Percentiles rank a stretch among this genome's conserved stretches.
Evolutionary conservation across 148 eudicot species (phyloP).

Genomic region (Mesembryanthemum crystallinum): DNA sequence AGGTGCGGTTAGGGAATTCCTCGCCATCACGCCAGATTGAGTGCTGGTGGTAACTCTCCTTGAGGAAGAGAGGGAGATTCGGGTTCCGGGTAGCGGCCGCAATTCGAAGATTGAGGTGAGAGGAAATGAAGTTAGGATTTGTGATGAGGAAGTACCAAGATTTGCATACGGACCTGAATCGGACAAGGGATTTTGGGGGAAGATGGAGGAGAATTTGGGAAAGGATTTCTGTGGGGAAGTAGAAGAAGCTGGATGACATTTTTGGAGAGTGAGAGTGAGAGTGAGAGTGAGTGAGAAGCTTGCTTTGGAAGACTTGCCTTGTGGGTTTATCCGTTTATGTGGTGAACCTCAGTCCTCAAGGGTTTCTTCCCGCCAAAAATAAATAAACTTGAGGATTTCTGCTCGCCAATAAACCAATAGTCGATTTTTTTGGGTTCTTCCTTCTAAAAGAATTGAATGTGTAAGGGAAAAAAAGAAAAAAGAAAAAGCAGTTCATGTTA

Average conservation of each 20-base stretch:
- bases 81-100: background rate
- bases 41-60: background rate
- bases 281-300: too few relatives aligned
- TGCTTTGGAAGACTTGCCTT: too few relatives aligned
- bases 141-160: background rate
- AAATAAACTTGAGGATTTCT: too few relatives aligned
- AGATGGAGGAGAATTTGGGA: background rate
- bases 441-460: too few relatives aligned
- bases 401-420: too few relatives aligned
- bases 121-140: background rate
- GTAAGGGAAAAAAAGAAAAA: too few relatives aligned
- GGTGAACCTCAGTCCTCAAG: too few relatives aligned
- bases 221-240: background rate
- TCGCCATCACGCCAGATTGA: background rate
- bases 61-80: background rate
- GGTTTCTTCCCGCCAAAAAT: too few relatives aligned
- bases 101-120: background rate
- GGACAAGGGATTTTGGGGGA: background rate
- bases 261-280: too few relatives aligned
- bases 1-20: background rate
- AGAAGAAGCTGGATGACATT: background rate
- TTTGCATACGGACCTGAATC: background rate
- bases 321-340: too few relatives aligned
- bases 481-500: too few relatives aligned
- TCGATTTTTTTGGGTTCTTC: too few relatives aligned